phyloP scores from a whole-genome alignment of 2,329 filamentous ascomycete genomes.

The Cadophora malorum region DNA sequence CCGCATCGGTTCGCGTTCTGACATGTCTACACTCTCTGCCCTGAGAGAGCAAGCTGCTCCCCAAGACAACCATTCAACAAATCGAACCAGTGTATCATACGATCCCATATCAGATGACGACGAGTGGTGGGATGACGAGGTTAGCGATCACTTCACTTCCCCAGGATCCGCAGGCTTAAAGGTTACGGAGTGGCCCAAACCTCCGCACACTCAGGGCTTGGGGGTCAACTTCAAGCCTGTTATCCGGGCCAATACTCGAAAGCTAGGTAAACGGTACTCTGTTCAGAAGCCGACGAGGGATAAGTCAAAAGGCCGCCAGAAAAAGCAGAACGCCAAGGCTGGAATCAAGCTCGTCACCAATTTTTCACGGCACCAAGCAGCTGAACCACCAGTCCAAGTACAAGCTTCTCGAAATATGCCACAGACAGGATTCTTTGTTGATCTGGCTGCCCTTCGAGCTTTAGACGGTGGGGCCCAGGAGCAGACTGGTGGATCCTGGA shows the following conservation, averaged over 20 bases:
- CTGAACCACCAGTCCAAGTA: constrained; percentile 52
- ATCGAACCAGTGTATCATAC: constrained; percentile 37
- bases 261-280: constrained; percentile 40
- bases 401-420: constrained; percentile 33
- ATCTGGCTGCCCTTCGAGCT: constrained; percentile 64
- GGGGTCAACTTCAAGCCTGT: constrained; percentile 28
- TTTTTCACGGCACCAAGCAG: constrained; percentile 57
- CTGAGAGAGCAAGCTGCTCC: constrained; percentile 20
- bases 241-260: constrained; percentile 32
- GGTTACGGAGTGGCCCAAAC: constrained; percentile 38
- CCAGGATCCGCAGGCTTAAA: constrained; percentile 19
- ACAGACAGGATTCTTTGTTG: constrained; percentile 48
- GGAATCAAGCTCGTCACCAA: constrained; percentile 75
- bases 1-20: neutral
- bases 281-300: constrained; percentile 48
- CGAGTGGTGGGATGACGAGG: constrained; percentile 45
- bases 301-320: constrained; percentile 67
- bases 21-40: constrained; percentile 33
- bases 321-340: constrained; percentile 63
- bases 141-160: constrained; percentile 19
- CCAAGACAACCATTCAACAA: constrained; percentile 26
- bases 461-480: constrained; percentile 52
- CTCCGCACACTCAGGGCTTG: constrained; percentile 26
- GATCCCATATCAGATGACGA: constrained; percentile 39
- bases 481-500: constrained; percentile 42